Conservation (phyloP, 2,329 filamentous ascomycete genomes). For the Hypomyces rosellus region DNA sequence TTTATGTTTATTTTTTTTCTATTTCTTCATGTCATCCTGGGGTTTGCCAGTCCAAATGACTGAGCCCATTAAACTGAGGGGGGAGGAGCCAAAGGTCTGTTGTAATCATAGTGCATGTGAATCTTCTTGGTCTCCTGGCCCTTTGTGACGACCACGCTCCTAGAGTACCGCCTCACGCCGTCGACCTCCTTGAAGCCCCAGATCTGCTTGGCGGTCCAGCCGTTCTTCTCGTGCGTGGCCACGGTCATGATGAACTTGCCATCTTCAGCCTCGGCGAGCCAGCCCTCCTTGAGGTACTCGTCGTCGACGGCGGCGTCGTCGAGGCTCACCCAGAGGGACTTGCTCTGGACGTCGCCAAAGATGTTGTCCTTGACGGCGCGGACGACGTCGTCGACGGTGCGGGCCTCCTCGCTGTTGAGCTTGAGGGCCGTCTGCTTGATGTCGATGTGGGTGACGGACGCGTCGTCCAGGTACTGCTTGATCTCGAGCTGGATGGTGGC, state of each 20-base stretch:
- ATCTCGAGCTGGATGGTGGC: slow-evolving; percentile 64
- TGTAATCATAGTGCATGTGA: slow-evolving; percentile 51
- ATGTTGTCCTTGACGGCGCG: slow-evolving; percentile 71
- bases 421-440: slow-evolving; percentile 69
- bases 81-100: neutral
- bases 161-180: slow-evolving; percentile 45
- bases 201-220: slow-evolving; percentile 51
- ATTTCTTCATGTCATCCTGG: too few species aligned
- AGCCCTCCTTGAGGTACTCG: slow-evolving; percentile 51
- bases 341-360: slow-evolving; percentile 65
- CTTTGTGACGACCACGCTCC: slow-evolving; percentile 50
- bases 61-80: too few species aligned
- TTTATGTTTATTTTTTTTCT: too few species aligned
- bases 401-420: slow-evolving; percentile 55
- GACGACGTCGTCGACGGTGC: slow-evolving; percentile 43
- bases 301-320: slow-evolving; percentile 42
- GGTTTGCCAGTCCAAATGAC: too few species aligned
- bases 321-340: slow-evolving; percentile 43
- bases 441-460: slow-evolving; percentile 53
- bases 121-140: slow-evolving; percentile 41
- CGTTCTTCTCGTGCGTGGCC: slow-evolving; percentile 47
- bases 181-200: slow-evolving; percentile 55
- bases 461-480: slow-evolving; percentile 45
- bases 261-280: slow-evolving; percentile 52
- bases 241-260: slow-evolving; percentile 60